A percentile compares a stretch with the other conserved stretches of the same genome.
Evolutionary conservation across 345 rosid species (phyloP).

Genomic region (Populus alba): DNA sequence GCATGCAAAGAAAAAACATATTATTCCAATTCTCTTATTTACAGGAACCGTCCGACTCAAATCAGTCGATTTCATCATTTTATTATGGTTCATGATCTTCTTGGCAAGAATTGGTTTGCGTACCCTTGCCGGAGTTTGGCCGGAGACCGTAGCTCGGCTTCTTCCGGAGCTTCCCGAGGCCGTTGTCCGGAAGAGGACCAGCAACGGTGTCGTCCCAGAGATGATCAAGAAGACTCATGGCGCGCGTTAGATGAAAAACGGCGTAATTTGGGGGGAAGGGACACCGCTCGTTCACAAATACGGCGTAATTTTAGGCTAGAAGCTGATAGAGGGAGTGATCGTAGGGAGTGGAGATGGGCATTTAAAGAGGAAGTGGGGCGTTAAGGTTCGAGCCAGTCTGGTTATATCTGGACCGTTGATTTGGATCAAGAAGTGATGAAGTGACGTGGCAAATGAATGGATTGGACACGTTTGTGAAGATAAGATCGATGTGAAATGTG

Average conservation of each 20-base stretch:
- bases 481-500: conserved; percentile 39
- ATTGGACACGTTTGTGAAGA: conserved; percentile 35
- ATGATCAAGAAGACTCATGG: conserved; percentile 86
- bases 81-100: not conserved
- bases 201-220: conserved; percentile 99
- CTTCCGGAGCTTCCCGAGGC: conserved; percentile 94
- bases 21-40: not conserved
- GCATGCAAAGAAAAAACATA: not conserved
- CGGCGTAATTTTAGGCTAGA: not conserved
- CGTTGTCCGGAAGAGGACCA: conserved; percentile 88
- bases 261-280: not conserved
- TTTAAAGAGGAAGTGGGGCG: conserved; percentile 29
- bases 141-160: conserved; percentile 56
- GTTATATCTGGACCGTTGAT: conserved; percentile 43
- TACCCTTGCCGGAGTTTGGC: conserved; percentile 84
- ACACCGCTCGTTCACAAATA: not conserved
- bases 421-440: not conserved
- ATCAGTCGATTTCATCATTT: not conserved
- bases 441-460: conserved; percentile 45
- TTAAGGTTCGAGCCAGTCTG: conserved; percentile 25
- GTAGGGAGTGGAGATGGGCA: conserved; percentile 4
- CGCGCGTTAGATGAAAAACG: not conserved
- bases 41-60: not conserved
- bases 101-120: conserved; percentile 16
- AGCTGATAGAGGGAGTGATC: not conserved